Conservation (phyloP, 176 grass and related monocot species). For the Zizania latifolia region DNA sequence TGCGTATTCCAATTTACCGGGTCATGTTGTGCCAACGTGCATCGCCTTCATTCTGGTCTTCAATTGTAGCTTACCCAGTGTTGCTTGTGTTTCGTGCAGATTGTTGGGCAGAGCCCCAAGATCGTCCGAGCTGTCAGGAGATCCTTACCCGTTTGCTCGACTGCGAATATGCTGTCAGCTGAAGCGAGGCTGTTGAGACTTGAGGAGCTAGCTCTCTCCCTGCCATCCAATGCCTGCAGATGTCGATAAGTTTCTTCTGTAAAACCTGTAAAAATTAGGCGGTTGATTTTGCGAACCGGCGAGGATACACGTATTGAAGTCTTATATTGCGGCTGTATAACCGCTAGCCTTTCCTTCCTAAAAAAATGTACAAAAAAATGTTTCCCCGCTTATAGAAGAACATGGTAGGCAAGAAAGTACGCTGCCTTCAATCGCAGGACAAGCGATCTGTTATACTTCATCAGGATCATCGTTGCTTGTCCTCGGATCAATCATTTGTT, state of each 20-base stretch:
- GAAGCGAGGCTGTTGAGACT: slow-evolving; percentile 26
- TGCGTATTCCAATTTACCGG: background rate
- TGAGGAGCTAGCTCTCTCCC: background rate
- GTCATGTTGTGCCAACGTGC: background rate
- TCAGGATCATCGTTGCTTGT: background rate
- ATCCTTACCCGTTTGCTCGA: slow-evolving; percentile 83
- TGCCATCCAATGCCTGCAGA: slow-evolving; percentile 16
- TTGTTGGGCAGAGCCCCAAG: slow-evolving; percentile 80
- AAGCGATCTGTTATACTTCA: background rate
- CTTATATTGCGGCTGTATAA: slow-evolving; percentile 15
- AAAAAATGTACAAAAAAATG: slow-evolving; percentile 39
- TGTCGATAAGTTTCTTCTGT: slow-evolving; percentile 25
- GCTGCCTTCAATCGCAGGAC: background rate
- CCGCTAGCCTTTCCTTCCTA: background rate
- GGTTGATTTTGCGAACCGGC: slow-evolving; percentile 23
- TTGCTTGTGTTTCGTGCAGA: slow-evolving; percentile 46
- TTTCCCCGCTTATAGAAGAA: slow-evolving; percentile 32
- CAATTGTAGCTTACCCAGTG: background rate
- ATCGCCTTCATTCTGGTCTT: too few species aligned
- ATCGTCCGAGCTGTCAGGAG: slow-evolving; percentile 82
- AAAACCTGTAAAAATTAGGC: slow-evolving; percentile 45
- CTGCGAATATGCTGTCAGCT: slow-evolving; percentile 65
- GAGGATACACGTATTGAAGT: slow-evolving; percentile 21
- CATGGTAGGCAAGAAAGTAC: background rate
- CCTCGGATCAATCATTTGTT: background rate